Evolutionary conservation across 2,329 filamentous ascomycete species (phyloP), one percentile per base, ranked within the genome.

Genomic region (Xylariales sp.): DNA sequence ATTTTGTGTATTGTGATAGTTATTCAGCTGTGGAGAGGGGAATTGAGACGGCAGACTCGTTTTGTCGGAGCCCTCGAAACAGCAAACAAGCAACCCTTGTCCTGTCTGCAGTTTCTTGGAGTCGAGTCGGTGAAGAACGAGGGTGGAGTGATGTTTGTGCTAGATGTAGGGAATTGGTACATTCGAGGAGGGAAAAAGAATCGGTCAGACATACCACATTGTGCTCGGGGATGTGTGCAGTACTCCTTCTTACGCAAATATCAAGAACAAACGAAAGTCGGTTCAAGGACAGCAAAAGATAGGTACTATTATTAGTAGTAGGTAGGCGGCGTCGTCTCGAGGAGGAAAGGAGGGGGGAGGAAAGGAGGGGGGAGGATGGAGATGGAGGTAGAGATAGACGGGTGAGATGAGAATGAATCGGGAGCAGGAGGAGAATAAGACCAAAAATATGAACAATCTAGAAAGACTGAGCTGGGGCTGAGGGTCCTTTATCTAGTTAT

Each of bases 131-230:
- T 66, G 68, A 59, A 60, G 61, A 43, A 36, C n/a, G 28, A 16
- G 46, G 43, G n/a, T 18, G 39, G 8, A 61, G 43, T 52, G 30
- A 45, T 63, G 48, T 32, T 23, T 23, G 36, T 41, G 52, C 30
- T 50, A 23, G 7, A 62, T 39, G 48, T 46, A 53, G 58, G 54
- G 58, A 50, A 57, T 60, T 45, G 56, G 49, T 49, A 39, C 41
- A 57, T 34, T 41, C 57, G 50, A 54, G 50, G 28, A 23, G 23
- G 49, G 48, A 39, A 39, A 34, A 58, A 64, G 59, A 66, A 49
- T 73, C 64, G 62, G 68, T 73, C 60, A 65, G 62, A 77, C 77
- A 65, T 78, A 78, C 77, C 77, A 78, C 77, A 78, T 78, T 63
- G 73, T 78, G 75, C 62, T 67, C 36, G 67, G 48, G 62, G 5